Percentiles rank a stretch among this genome's conserved stretches.
phyloP scores from a whole-genome alignment of 2,329 filamentous ascomycete genomes.

The Emmonsiellopsis sp. region DNA sequence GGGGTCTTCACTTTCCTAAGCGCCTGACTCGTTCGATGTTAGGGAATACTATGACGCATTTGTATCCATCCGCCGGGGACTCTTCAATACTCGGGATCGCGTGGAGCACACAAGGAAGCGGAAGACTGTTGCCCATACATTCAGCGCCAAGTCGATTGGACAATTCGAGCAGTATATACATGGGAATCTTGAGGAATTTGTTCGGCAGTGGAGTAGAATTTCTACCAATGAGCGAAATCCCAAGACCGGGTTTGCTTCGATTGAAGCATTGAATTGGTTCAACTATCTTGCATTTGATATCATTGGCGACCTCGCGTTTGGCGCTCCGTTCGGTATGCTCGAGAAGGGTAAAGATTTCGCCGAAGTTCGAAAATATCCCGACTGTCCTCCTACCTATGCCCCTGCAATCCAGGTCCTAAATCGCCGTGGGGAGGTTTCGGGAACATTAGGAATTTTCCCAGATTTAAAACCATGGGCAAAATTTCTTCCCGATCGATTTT shows the following conservation, averaged over 20 bases:
- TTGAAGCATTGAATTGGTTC: slow-evolving; percentile 75
- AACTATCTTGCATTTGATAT: slow-evolving; percentile 56
- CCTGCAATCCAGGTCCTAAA: slow-evolving; percentile 83
- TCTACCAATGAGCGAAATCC: slow-evolving; percentile 38
- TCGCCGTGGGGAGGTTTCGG: slow-evolving; percentile 75
- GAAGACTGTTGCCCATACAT: slow-evolving; percentile 80
- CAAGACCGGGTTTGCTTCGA: slow-evolving; percentile 46
- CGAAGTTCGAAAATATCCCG: slow-evolving; percentile 56
- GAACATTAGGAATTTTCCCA: slow-evolving; percentile 65
- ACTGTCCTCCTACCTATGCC: slow-evolving; percentile 56
- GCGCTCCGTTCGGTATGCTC: slow-evolving; percentile 75
- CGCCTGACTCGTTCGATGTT: background rate
- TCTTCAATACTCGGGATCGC: slow-evolving; percentile 84
- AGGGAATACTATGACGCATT: slow-evolving; percentile 88
- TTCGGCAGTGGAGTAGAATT: slow-evolving; percentile 61
- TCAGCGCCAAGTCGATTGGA: slow-evolving; percentile 67
- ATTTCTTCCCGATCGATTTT: slow-evolving; percentile 75
- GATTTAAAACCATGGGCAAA: slow-evolving; percentile 68
- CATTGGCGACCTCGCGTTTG: slow-evolving; percentile 58
- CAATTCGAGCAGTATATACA: slow-evolving; percentile 89
- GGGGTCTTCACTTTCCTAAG: background rate
- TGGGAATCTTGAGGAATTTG: slow-evolving; percentile 64
- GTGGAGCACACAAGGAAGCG: slow-evolving; percentile 78
- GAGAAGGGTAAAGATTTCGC: slow-evolving; percentile 65
- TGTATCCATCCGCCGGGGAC: slow-evolving; percentile 71